Percentiles rank a stretch among this genome's conserved stretches.
Conservation (phyloP, 176 grass and related monocot species). For the Phoenix roebelenii region DNA sequence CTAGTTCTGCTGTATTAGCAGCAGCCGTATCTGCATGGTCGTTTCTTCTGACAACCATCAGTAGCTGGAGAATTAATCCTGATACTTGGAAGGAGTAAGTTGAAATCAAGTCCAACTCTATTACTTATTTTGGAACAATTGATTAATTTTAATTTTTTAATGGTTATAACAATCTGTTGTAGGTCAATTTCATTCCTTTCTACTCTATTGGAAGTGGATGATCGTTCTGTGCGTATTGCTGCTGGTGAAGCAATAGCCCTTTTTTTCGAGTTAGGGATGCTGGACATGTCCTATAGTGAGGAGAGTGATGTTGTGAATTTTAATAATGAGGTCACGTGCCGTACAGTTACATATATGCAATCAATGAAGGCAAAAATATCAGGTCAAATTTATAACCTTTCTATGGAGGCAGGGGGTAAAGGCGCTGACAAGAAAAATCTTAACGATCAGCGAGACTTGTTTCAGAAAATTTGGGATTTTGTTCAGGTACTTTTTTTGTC, state of each 20-base stretch:
- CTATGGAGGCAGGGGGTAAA: slow-evolving; percentile 79
- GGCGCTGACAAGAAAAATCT: slow-evolving; percentile 97
- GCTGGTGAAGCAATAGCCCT: slow-evolving; percentile 92
- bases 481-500: slow-evolving; percentile 41
- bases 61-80: slow-evolving; percentile 71
- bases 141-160: background rate
- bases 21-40: slow-evolving; percentile 82
- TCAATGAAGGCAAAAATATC: slow-evolving; percentile 82
- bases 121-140: background rate
- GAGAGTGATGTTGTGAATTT: slow-evolving; percentile 28
- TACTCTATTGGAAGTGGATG: slow-evolving; percentile 60
- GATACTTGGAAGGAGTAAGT: slow-evolving; percentile 94
- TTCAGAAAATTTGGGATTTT: slow-evolving; percentile 80
- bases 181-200: slow-evolving; percentile 69
- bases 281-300: slow-evolving; percentile 46
- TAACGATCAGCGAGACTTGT: slow-evolving; percentile 76
- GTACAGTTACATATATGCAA: slow-evolving; percentile 73
- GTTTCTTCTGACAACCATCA: slow-evolving; percentile 84
- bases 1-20: slow-evolving; percentile 46
- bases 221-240: slow-evolving; percentile 85
- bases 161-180: slow-evolving; percentile 3
- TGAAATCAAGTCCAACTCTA: too few relatives aligned
- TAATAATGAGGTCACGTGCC: slow-evolving; percentile 35
- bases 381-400: slow-evolving; percentile 47
- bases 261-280: slow-evolving; percentile 71